Evolutionary conservation across 73 alveolate genomes (phyloP).

Genomic region (Symbiodinium pilosum): DNA sequence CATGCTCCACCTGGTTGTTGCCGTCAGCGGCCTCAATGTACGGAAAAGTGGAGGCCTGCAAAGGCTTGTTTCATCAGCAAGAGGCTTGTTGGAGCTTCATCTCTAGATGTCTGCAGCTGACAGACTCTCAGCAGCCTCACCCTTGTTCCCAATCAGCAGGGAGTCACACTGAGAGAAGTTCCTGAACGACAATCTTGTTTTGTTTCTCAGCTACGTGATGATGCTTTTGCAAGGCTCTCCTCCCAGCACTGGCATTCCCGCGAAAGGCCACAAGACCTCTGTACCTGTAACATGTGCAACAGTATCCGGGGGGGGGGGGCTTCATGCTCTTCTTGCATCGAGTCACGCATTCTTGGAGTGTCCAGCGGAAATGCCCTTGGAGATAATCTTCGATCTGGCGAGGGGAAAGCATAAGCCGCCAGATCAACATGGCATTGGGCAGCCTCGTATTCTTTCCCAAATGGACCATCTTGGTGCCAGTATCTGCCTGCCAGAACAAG

Average conservation of each 20-base stretch:
- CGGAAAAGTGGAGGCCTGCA: constrained; percentile 92
- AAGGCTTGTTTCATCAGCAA: too few relatives aligned
- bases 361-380: constrained; percentile 94
- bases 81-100: too few relatives aligned
- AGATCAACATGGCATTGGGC: neutral
- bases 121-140: constrained; percentile 40
- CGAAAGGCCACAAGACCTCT: constrained; percentile 92
- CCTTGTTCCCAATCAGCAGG: constrained; percentile 91
- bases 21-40: constrained; percentile 95
- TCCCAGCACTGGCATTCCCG: constrained; percentile 80
- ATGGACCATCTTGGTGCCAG: constrained; percentile 95
- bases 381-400: constrained; percentile 70
- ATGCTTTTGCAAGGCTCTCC: too few relatives aligned
- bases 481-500: constrained; percentile 63
- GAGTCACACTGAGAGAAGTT: constrained; percentile 92
- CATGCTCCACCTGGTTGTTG: constrained; percentile 87
- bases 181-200: neutral
- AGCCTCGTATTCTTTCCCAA: constrained; percentile 81
- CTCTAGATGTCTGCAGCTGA: too few relatives aligned
- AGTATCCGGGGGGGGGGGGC: neutral
- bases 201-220: neutral
- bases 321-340: neutral
- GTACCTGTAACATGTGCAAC: constrained; percentile 22
- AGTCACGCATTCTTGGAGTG: constrained; percentile 92
- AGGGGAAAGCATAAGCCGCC: neutral